phyloP scores from a whole-genome alignment of 768 basidiomycete species.

The Naganishia kalamii region DNA sequence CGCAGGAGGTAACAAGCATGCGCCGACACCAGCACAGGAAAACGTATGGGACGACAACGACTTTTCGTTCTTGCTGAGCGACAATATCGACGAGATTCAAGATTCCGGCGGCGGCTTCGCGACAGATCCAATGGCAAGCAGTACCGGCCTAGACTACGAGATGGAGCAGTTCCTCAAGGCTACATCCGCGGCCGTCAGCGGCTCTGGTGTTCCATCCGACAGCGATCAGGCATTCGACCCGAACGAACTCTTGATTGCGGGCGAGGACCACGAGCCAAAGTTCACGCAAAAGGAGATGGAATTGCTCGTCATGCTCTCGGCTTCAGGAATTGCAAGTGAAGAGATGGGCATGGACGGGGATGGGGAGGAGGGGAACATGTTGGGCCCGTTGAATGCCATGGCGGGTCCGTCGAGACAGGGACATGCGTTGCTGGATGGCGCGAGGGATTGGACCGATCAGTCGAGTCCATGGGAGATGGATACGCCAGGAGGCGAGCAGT shows the following conservation, averaged over 20 bases:
- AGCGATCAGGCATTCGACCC: not conserved
- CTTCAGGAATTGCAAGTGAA: slow-evolving; percentile 8
- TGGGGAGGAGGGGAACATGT: not conserved
- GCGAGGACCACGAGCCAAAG: slow-evolving; percentile 17
- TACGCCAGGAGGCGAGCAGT: slow-evolving; percentile 12
- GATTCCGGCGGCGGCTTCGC: slow-evolving; percentile 4
- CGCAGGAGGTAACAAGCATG: not conserved
- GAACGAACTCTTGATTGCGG: not conserved
- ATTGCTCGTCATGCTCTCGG: slow-evolving; percentile 12
- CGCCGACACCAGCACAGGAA: not conserved
- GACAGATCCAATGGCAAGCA: slow-evolving; percentile 7
- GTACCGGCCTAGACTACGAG: slow-evolving; percentile 15
- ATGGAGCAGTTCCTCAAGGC: slow-evolving; percentile 4
- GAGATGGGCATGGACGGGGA: slow-evolving; percentile 12
- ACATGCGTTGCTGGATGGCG: not conserved
- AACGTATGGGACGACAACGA: slow-evolving; percentile 16
- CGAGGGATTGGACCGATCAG: slow-evolving; percentile 17
- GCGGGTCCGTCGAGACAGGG: slow-evolving; percentile 1
- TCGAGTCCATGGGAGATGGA: slow-evolving; percentile 20
- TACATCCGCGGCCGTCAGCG: not conserved
- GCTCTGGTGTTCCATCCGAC: not conserved
- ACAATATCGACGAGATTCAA: slow-evolving; percentile 15
- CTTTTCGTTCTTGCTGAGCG: slow-evolving; percentile 11
- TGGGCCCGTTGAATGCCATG: not conserved
- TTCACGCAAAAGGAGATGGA: slow-evolving; percentile 22